Evolutionary conservation across 2,329 filamentous ascomycete species (phyloP), one percentile per base, ranked within the genome.

Genomic region (Calonectria naviculata): DNA sequence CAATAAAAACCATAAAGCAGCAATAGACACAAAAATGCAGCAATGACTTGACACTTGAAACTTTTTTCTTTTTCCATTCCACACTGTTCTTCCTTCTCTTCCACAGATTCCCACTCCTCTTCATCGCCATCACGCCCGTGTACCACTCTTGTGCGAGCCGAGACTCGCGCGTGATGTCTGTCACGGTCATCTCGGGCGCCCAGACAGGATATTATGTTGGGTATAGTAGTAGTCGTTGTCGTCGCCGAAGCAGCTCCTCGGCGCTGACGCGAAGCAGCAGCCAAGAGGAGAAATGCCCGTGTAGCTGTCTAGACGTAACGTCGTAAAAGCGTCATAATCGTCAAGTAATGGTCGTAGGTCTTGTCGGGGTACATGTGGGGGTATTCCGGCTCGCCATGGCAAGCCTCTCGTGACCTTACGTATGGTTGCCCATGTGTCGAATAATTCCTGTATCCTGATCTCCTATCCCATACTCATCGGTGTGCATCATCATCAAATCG

Each of bases 241-340:
- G 77, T 82, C 77, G 80, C 81, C 79, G 79, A 80, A 77, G 79
- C 80, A 79, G 79, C 79, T 76, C 76, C 75, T 76, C 77, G 76
- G 77, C 69, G 79, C 78, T 76, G 78, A 74, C 75, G 74, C 71
- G 74, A 75, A 75, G 75, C 74, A 79, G 64, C 78, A 79, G 78
- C 74, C 75, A 78, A 44, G 74, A 78, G 75, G 73, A 79, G 74
- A 79, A 73, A 77, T 78, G 81, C 78, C 76, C 78, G 79, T 80
- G 78, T 81, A 81, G 81, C 82, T 84, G 83, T 85, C 84, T 85
- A 85, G 83, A 85, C 83, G 81, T 85, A 81, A 84, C 80, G 81
- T 85, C 84, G 81, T 85, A 81, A 85, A 84, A 84, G 81, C 82
- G 82, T 84, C 83, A 82, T 84, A 81, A 84, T 85, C 83, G 83